Evolutionary conservation across 352 stramenopile genomes (phyloP).

Genomic region (Phytophthora lateralis): DNA sequence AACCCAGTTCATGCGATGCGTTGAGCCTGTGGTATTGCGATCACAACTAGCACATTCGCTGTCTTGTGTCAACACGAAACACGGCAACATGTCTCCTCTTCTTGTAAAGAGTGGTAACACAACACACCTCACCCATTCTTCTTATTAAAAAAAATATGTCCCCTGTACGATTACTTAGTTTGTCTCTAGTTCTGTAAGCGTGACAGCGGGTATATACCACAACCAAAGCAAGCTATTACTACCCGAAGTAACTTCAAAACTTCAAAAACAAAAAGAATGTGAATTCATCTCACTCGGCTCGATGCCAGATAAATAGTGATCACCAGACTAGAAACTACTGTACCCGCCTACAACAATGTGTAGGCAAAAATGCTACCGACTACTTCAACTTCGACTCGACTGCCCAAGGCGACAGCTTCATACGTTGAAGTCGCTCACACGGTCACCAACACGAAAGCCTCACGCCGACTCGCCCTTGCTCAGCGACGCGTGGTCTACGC

Average conservation of each 20-base stretch:
- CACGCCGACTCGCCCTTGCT: slow-evolving; percentile 18
- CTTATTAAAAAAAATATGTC: no score
- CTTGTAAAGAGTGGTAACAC: no score
- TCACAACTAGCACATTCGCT: no score
- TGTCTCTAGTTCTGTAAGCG: no score
- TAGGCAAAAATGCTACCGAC: not conserved
- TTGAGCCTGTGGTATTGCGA: no score
- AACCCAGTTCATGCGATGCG: no score
- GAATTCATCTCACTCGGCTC: not conserved
- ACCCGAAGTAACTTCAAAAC: not conserved
- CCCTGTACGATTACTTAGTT: no score
- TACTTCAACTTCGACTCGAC: not conserved
- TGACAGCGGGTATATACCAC: no score
- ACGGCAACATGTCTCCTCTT: not conserved
- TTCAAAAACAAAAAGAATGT: not conserved
- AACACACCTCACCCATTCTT: no score
- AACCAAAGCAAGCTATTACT: no score
- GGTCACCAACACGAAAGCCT: not conserved
- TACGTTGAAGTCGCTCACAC: not conserved
- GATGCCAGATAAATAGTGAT: slow-evolving; percentile 3
- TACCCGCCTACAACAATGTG: not conserved
- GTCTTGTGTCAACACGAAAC: no score
- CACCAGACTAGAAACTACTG: not conserved
- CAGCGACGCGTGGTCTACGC: slow-evolving; percentile 50
- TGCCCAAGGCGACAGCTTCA: no score